A percentile compares a stretch with the other conserved stretches of the same genome.
phyloP scores from a whole-genome alignment of 2,329 filamentous ascomycete species.

The Ophiostoma triangulosporum region DNA sequence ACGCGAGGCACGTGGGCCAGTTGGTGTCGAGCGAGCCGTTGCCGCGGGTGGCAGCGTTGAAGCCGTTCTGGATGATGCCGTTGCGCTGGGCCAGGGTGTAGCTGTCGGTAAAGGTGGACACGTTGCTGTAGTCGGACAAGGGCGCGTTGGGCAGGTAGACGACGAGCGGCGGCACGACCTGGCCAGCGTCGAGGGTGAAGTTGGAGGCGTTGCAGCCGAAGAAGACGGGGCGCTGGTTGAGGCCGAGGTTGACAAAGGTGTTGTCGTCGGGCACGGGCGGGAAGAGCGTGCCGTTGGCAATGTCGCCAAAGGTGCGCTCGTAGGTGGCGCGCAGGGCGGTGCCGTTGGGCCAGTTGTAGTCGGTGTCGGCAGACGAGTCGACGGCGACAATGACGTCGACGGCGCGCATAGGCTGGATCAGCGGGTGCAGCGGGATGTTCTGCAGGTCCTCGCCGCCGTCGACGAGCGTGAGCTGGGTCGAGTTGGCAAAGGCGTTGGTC shows the following conservation, averaged over 20 bases:
- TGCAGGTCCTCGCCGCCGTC: slow-evolving; percentile 37
- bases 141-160: slow-evolving; percentile 75
- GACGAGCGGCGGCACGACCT: slow-evolving; percentile 19
- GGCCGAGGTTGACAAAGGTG: slow-evolving; percentile 42
- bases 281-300: slow-evolving; percentile 42
- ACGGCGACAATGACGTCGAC: slow-evolving; percentile 52
- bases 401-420: slow-evolving; percentile 34
- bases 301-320: slow-evolving; percentile 32
- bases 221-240: slow-evolving; percentile 48
- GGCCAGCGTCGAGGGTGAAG: slow-evolving; percentile 16
- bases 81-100: slow-evolving; percentile 58
- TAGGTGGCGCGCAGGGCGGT: slow-evolving; percentile 45
- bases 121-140: slow-evolving; percentile 64
- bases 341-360: slow-evolving; percentile 45
- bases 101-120: slow-evolving; percentile 56
- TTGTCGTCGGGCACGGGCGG: slow-evolving; percentile 41
- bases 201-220: slow-evolving; percentile 42
- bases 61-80: slow-evolving; percentile 74
- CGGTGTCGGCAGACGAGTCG: slow-evolving; percentile 50
- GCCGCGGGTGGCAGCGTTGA: slow-evolving; percentile 67
- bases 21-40: slow-evolving; percentile 61
- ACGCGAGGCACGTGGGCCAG: slow-evolving; percentile 79
- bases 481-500: slow-evolving; percentile 23
- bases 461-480: slow-evolving; percentile 29
- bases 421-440: slow-evolving; percentile 38